Conservation (phyloP, 31 red algal species). For the Endocladia muricata region DNA sequence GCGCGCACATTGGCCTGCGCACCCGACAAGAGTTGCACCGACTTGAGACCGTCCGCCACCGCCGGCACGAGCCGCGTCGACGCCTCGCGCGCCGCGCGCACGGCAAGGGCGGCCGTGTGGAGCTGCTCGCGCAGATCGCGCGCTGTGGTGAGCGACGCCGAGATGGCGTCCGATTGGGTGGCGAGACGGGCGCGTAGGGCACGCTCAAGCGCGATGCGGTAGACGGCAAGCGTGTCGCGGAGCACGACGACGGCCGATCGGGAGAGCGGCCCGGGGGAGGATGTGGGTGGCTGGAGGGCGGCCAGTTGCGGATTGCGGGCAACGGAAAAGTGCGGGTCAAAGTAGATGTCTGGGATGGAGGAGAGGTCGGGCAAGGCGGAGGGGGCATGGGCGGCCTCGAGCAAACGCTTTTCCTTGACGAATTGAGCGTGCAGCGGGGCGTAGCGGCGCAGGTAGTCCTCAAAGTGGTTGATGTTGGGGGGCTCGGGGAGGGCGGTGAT, state of each 20-base stretch:
- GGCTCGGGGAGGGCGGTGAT: conserved; percentile 28
- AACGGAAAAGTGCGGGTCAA: conserved; percentile 22
- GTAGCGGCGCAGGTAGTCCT: conserved; percentile 41
- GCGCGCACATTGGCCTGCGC: conserved; percentile 27
- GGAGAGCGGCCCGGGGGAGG: background rate
- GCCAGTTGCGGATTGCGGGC: conserved; percentile 1
- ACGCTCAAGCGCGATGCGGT: conserved; percentile 23
- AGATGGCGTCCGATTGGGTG: conserved; percentile 19
- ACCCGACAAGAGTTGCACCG: conserved; percentile 1
- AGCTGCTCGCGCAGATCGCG: conserved; percentile 26
- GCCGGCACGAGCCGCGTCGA: conserved; percentile 11
- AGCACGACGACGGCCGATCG: background rate
- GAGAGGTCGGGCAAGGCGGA: background rate
- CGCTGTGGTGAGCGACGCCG: conserved; percentile 15
- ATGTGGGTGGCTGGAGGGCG: background rate
- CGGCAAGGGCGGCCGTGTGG: conserved; percentile 10
- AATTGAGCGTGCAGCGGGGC: conserved; percentile 34
- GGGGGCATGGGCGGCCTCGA: background rate
- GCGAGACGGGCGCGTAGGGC: conserved; percentile 18
- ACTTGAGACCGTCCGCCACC: conserved; percentile 14
- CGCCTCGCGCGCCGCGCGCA: conserved; percentile 16
- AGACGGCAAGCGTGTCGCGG: conserved; percentile 21
- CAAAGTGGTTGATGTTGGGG: conserved; percentile 55
- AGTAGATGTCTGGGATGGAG: conserved; percentile 35
- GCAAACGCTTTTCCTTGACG: conserved; percentile 6